These are phyloP conservation scores for Epichloe glyceriae DNA, from an alignment of 2,329 filamentous ascomycete species.

Conservation along the genomic window DNA sequence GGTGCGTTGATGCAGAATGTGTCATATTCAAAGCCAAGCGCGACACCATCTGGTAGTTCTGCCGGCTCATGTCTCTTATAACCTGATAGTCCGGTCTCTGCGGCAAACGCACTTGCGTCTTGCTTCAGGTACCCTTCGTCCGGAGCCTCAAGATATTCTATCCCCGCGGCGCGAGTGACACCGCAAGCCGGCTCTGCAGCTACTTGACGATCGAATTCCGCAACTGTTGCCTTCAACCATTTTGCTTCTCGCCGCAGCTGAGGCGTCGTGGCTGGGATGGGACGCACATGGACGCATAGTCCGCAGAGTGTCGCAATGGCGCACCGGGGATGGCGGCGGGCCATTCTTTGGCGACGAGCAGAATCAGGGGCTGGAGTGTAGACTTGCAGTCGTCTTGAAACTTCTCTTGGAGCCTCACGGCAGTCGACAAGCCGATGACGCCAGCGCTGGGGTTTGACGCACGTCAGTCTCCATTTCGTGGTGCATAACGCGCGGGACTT, in stretches of 20 bases:
- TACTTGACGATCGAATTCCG: slow-evolving; percentile 13
- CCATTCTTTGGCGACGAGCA: slow-evolving; percentile 22
- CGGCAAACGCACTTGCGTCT: slow-evolving; percentile 12
- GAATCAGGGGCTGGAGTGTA: slow-evolving; percentile 5
- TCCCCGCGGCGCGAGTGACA: slow-evolving; percentile 33
- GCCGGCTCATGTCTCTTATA: slow-evolving; percentile 16
- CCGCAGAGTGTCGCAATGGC: slow-evolving; percentile 15
- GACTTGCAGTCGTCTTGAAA: not conserved
- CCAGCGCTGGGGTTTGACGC: slow-evolving; percentile 29
- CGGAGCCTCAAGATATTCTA: slow-evolving; percentile 40
- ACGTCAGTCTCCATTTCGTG: not conserved
- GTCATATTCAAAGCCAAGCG: slow-evolving; percentile 36
- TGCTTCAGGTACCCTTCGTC: slow-evolving; percentile 23
- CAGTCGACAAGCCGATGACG: slow-evolving; percentile 37
- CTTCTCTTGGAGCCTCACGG: slow-evolving; percentile 28
- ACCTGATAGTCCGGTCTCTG: slow-evolving; percentile 16
- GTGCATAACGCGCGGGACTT: too few species aligned
- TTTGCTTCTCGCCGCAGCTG: slow-evolving; percentile 19
- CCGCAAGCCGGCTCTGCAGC: slow-evolving; percentile 23
- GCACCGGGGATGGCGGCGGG: slow-evolving; percentile 20
- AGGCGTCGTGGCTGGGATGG: slow-evolving; percentile 26
- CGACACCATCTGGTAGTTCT: slow-evolving; percentile 29
- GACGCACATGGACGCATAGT: slow-evolving; percentile 43
- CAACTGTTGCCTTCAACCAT: slow-evolving; percentile 18
- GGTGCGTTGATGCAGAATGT: slow-evolving; percentile 44